A percentile compares a stretch with the other conserved stretches of the same genome.
Evolutionary conservation across 2,329 filamentous ascomycete genomes (phyloP).

Genomic region (Cercospora brassicicola): DNA sequence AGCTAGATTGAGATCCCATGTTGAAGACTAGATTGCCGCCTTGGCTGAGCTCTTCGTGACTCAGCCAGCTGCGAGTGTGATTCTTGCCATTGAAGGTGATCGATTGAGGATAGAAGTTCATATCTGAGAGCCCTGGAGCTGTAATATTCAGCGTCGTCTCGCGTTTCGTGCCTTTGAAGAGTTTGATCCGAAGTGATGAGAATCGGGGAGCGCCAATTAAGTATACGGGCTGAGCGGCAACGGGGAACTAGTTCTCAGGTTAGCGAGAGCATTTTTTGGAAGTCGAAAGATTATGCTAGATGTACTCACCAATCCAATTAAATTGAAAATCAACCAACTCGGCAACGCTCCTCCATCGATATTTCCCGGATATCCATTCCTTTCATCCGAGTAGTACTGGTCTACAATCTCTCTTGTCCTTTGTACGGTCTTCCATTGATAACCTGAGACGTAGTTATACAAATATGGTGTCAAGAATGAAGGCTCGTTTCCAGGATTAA

Average conservation of each 20-base stretch:
- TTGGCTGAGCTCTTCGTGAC: constrained; percentile 18
- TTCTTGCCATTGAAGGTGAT: constrained; percentile 22
- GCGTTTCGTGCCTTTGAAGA: constrained; percentile 21
- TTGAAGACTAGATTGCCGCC: constrained; percentile 27
- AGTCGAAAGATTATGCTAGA: background rate
- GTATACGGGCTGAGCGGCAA: constrained; percentile 52
- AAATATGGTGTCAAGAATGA: constrained; percentile 45
- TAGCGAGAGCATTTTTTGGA: background rate
- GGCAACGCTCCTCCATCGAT: constrained; percentile 52
- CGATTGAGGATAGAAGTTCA: constrained; percentile 22
- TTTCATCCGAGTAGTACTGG: constrained; percentile 44
- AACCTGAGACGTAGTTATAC: constrained; percentile 41
- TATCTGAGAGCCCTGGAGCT: constrained; percentile 17
- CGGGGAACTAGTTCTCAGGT: constrained; percentile 40
- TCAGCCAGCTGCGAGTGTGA: constrained; percentile 25
- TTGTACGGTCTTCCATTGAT: constrained; percentile 43
- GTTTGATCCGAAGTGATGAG: constrained; percentile 18
- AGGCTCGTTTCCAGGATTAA: constrained; percentile 41
- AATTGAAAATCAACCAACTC: constrained; percentile 54
- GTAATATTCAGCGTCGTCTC: constrained; percentile 17
- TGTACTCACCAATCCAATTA: constrained; percentile 44
- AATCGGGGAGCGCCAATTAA: constrained; percentile 52
- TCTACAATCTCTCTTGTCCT: constrained; percentile 42
- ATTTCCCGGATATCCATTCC: constrained; percentile 49
- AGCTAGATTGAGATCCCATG: constrained; percentile 18